Base-by-base conservation (phyloP, 768 basidiomycete species). In the Podaxis sp. region DNA sequence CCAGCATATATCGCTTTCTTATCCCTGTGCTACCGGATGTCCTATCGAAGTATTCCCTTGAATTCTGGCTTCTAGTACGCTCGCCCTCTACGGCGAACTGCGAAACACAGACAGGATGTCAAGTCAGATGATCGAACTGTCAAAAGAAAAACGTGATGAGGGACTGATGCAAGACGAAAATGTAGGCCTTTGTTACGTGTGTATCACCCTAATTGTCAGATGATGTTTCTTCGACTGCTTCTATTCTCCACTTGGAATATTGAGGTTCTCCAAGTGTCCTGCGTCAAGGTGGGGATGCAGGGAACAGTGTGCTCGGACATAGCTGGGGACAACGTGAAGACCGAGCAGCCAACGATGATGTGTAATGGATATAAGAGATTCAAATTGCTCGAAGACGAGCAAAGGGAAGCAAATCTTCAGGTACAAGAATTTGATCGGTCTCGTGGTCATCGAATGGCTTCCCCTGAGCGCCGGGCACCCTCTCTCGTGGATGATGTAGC, bases 401-500 rank as follows among this genome's bases (percentile, higher is more conserved):
- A 33, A 43, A 19, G 43, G 43, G 43, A 19, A 19, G 43, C 7
- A 46, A 19, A 46, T 46, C 52, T 33, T 64, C 55, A 63, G 51
- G 64, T 29, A 57, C 55, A 19, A 55, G 61, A 56, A 55, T 29
- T 27, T 47, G 38, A 38, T 55, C 43, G 60, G 60, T 47, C 52
- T 46, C 27, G 40, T 55, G 25, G 46, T 19, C 43, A 2, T 46
- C 15, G 17, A 19, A 19, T 8, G n/a, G 15, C 43, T 19, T 9
- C 43, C 43, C 43, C 43, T 46, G n/a, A 46, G 43, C 9, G 43
- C 43, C 19, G 43, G n/a, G 19, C 43, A 46, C 19, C 60, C 25
- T 27, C 22, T 38, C 27, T 47, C 59, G 19, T 57, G 38, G 59
- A 64, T 72, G 66, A 64, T 63, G 64, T 64, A 64, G 59, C 59